Evolutionary conservation across 768 basidiomycete species (phyloP).

Genomic region (Phanerochaete carnosa): DNA sequence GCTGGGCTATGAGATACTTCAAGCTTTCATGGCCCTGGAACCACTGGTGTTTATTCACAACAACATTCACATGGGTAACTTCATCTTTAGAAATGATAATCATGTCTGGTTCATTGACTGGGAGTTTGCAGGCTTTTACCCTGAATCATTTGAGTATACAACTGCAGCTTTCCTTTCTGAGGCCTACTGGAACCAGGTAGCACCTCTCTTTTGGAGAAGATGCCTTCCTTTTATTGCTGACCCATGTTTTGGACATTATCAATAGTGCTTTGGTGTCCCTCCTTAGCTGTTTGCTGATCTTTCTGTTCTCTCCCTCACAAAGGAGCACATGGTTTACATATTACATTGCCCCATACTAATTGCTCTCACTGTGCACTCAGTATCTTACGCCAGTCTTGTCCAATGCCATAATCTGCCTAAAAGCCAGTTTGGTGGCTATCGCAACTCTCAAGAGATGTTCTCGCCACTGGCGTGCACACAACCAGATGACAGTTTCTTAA

Average conservation of each 20-base stretch:
- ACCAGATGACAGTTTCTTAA: no score
- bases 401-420: no score
- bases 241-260: background rate
- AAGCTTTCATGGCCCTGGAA: background rate
- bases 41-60: slow-evolving; percentile 19
- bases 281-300: no score
- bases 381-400: no score
- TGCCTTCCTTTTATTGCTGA: background rate
- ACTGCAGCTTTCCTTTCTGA: background rate
- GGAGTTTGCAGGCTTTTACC: slow-evolving; percentile 10
- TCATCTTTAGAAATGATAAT: slow-evolving; percentile 15
- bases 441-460: no score
- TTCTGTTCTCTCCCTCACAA: no score
- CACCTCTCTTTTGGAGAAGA: background rate
- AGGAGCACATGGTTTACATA: no score
- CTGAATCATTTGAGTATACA: slow-evolving; percentile 13
- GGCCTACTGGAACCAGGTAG: background rate
- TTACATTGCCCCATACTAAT: no score
- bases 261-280: no score
- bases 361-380: no score
- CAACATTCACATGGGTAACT: slow-evolving; percentile 16
- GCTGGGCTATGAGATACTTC: background rate
- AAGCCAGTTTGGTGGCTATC: no score
- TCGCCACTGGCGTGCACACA: no score
- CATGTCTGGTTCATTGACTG: slow-evolving; percentile 21